Percentiles rank a stretch among this genome's conserved stretches.
These are phyloP conservation scores for Globisporangium paroecandrum DNA, from an alignment of 352 stramenopile species.

Conservation along the genomic window DNA sequence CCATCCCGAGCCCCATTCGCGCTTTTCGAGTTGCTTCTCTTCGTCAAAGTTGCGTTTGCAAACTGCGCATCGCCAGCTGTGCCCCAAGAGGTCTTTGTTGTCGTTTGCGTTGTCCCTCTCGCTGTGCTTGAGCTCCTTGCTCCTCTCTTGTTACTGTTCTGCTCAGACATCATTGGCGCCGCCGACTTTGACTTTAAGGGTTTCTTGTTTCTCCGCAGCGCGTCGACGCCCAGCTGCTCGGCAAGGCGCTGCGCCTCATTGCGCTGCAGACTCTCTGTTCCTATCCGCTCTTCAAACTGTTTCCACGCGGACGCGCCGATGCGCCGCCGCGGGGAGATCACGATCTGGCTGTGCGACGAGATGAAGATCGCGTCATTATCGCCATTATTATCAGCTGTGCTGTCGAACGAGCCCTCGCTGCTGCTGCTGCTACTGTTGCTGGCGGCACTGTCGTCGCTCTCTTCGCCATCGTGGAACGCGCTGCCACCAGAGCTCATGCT, in stretches of 20 bases:
- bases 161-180: neutral
- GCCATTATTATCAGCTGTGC: neutral
- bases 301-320: constrained; percentile 17
- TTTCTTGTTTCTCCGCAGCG: neutral
- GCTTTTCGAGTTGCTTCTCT: neutral
- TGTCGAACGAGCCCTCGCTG: neutral
- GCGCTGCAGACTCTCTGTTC: neutral
- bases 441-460: neutral
- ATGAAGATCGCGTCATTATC: constrained; percentile 55
- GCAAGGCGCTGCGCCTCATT: constrained; percentile 11
- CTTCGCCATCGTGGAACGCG: neutral
- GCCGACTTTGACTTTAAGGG: neutral
- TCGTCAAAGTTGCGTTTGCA: neutral
- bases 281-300: constrained; percentile 9
- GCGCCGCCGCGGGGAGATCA: constrained; percentile 49
- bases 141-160: neutral
- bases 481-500: constrained; percentile 7
- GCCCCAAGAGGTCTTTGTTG: neutral
- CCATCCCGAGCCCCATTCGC: neutral
- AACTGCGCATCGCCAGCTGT: neutral
- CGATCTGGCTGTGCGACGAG: constrained; percentile 50
- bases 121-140: neutral
- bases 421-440: neutral
- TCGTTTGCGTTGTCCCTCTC: neutral
- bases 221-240: neutral